These are phyloP conservation scores for Acer saccharum DNA, from an alignment of 345 rosid species.

Conservation along the genomic window DNA sequence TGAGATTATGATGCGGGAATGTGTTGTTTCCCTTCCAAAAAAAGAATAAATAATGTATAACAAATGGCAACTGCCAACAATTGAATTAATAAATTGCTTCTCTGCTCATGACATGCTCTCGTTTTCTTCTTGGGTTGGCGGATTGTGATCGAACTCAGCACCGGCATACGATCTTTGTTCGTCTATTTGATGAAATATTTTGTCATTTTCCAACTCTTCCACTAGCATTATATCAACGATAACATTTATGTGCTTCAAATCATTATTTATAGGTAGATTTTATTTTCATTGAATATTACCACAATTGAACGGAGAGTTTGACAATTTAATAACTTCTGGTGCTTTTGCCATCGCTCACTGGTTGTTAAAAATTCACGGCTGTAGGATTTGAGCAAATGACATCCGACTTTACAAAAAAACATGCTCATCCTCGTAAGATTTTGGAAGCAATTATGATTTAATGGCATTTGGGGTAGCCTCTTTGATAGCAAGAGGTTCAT, in stretches of 20 bases:
- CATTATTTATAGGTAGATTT: too few species aligned
- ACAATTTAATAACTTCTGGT: background rate
- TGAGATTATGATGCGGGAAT: background rate
- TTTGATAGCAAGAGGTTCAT: conserved; percentile 81
- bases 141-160: background rate
- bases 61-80: background rate
- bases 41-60: conserved; percentile 18
- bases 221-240: background rate
- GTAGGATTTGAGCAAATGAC: background rate
- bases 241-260: background rate
- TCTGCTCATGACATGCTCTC: background rate
- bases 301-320: background rate
- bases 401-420: background rate
- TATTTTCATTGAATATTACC: background rate
- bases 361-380: background rate
- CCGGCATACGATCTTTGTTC: too few species aligned
- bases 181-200: background rate
- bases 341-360: background rate
- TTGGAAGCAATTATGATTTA: background rate
- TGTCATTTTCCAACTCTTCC: background rate
- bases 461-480: conserved; percentile 22
- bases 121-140: background rate
- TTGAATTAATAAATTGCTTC: conserved; percentile 13
- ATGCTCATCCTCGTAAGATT: background rate
- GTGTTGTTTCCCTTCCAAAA: background rate